phyloP scores from a whole-genome alignment of 805 yeast genomes.

The Candida suzukii region DNA sequence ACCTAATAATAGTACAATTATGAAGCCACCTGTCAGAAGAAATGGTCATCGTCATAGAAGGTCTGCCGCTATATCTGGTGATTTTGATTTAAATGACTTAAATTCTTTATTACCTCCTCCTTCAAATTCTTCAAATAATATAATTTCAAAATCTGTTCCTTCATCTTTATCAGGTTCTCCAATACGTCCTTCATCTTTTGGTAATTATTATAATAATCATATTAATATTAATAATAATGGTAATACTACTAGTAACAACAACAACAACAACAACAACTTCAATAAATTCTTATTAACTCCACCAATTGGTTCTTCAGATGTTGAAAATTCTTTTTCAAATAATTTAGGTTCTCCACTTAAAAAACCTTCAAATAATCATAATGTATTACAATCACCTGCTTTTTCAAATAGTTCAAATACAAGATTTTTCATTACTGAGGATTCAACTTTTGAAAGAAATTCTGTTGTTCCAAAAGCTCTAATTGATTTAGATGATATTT shows the following conservation, averaged over 20 bases:
- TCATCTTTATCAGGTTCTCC: conserved; percentile 17
- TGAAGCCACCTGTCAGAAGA: conserved; percentile 18
- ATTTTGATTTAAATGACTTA: conserved; percentile 46
- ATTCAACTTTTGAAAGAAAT: conserved; percentile 17
- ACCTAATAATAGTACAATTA: neutral
- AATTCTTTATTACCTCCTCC: conserved; percentile 14
- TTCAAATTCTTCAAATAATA: conserved; percentile 2
- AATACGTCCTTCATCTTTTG: conserved; percentile 4
- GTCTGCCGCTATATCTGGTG: conserved; percentile 86
- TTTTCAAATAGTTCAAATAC: conserved; percentile 7
- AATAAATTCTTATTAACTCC: neutral
- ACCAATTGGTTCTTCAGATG: neutral
- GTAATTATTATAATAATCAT: neutral
- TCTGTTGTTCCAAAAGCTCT: conserved; percentile 25
- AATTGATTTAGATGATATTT: conserved; percentile 27
- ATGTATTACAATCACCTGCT: conserved; percentile 1
- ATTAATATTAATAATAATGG: neutral
- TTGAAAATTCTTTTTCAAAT: neutral
- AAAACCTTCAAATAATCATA: neutral
- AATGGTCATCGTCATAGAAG: conserved; percentile 74
- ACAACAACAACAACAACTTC: conserved; percentile 1
- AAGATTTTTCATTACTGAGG: conserved; percentile 26
- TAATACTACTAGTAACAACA: neutral
- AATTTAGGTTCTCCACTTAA: neutral
- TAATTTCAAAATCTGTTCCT: conserved; percentile 16